A percentile compares a stretch with the other conserved stretches of the same genome.
Evolutionary conservation across 139 green algal species (phyloP).

Genomic region (Picochlorum costavermella): DNA sequence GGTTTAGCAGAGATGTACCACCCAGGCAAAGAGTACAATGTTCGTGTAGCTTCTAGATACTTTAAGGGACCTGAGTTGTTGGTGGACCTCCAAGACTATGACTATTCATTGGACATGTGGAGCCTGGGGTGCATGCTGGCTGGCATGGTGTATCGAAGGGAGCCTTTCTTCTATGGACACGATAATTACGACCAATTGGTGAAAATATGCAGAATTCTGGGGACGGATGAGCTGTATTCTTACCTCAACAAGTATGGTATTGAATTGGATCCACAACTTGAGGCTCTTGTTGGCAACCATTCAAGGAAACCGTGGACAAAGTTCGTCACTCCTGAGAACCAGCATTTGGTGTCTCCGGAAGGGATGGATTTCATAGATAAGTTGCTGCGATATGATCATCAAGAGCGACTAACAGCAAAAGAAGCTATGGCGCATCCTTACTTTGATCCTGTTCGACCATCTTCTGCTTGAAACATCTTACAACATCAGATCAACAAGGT

Average conservation of each 20-base stretch:
- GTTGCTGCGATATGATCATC: conserved; percentile 79
- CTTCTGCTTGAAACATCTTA: not conserved
- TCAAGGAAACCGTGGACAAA: conserved; percentile 85
- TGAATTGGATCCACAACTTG: conserved; percentile 91
- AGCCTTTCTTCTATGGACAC: conserved; percentile 99
- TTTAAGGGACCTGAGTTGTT: conserved; percentile 98
- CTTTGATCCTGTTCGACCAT: conserved; percentile 72
- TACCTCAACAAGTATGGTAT: conserved; percentile 97
- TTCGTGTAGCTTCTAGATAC: conserved; percentile 91
- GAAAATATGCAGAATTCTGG: conserved; percentile 95
- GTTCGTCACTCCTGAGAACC: conserved; percentile 89
- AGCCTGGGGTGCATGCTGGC: conserved; percentile 72
- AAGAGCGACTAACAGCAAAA: conserved; percentile 76
- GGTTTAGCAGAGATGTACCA: conserved; percentile 99
- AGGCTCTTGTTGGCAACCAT: conserved; percentile 73
- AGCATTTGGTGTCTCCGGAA: conserved; percentile 88
- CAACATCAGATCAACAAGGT: not conserved
- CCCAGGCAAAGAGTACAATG: conserved; percentile 89
- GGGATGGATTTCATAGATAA: conserved; percentile 95
- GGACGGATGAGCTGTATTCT: conserved; percentile 79
- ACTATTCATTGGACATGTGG: conserved; percentile 98
- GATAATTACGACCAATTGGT: conserved; percentile 99
- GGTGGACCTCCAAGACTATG: conserved; percentile 97
- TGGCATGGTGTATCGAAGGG: conserved; percentile 91
- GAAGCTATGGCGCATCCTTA: conserved; percentile 95